Evolutionary conservation across 768 basidiomycete species (phyloP).

Genomic region (Lactarius evosmus): DNA sequence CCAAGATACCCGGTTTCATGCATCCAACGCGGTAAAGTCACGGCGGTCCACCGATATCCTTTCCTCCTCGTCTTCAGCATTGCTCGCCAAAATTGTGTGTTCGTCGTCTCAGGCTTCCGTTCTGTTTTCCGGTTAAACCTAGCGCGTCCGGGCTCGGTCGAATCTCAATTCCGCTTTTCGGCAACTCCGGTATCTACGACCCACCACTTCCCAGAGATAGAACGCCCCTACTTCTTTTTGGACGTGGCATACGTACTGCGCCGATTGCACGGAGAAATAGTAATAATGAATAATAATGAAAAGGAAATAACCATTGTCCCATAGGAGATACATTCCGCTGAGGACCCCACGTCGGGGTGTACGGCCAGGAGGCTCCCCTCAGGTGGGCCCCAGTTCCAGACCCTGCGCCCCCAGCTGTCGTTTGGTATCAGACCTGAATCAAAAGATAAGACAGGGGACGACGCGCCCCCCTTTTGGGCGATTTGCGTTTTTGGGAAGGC

Average conservation of each 20-base stretch:
- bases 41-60: too few relatives aligned
- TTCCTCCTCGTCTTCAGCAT: neutral
- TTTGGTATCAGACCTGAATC: neutral
- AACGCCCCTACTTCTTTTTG: neutral
- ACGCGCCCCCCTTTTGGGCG: neutral
- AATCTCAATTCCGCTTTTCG: neutral
- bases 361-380: neutral
- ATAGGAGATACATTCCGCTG: neutral
- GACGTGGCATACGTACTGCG: neutral
- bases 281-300: too few relatives aligned
- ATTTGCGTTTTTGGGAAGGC: neutral
- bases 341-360: neutral
- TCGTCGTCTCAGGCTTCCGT: neutral
- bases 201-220: neutral
- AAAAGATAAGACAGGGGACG: slow-evolving; percentile 6
- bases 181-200: neutral
- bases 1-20: neutral
- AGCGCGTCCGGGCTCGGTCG: neutral
- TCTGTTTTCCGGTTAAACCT: neutral
- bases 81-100: neutral
- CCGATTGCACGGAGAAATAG: neutral
- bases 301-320: neutral
- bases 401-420: too few relatives aligned
- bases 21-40: too few relatives aligned
- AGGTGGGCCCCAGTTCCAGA: neutral